Conservation (phyloP, 345 rosid genomes). For the Bretschneidera sinensis region DNA sequence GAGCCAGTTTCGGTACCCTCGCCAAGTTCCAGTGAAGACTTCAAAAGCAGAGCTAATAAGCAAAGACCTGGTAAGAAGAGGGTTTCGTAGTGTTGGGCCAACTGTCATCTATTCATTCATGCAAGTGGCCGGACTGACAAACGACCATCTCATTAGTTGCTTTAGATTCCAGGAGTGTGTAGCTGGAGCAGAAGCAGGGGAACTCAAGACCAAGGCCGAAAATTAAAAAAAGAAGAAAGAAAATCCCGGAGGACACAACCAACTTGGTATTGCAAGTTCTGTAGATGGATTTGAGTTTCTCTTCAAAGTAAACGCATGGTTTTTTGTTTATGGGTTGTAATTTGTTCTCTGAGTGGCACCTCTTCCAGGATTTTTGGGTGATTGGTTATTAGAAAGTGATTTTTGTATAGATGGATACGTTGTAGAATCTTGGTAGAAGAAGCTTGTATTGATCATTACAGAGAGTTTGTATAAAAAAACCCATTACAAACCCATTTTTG, state of each 20-base stretch:
- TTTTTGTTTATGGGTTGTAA: not conserved
- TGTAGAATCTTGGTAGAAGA: not conserved
- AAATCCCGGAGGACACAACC: constrained; percentile 6
- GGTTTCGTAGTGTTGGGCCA: constrained; percentile 79
- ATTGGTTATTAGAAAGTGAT: constrained; percentile 11
- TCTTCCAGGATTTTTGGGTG: not conserved
- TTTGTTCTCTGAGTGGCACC: not conserved
- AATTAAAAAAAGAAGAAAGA: constrained; percentile 2
- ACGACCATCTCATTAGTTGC: constrained; percentile 71
- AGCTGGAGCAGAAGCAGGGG: constrained; percentile 29
- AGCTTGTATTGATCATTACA: not conserved
- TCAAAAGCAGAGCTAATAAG: constrained; percentile 78
- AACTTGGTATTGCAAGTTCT: constrained; percentile 5
- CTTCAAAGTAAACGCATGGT: not conserved
- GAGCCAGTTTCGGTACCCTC: constrained; percentile 61
- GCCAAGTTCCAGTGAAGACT: constrained; percentile 73
- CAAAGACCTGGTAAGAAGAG: constrained; percentile 75
- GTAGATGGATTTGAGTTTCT: not conserved
- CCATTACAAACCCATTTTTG: not conserved
- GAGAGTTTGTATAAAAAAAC: not conserved
- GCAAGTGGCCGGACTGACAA: constrained; percentile 80
- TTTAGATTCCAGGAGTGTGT: constrained; percentile 68
- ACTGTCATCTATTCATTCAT: constrained; percentile 76
- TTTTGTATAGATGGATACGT: not conserved
- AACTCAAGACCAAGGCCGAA: constrained; percentile 11